Evolutionary conservation across 441 rosid genomes (phyloP).

Genomic region (Gossypium aridum): DNA sequence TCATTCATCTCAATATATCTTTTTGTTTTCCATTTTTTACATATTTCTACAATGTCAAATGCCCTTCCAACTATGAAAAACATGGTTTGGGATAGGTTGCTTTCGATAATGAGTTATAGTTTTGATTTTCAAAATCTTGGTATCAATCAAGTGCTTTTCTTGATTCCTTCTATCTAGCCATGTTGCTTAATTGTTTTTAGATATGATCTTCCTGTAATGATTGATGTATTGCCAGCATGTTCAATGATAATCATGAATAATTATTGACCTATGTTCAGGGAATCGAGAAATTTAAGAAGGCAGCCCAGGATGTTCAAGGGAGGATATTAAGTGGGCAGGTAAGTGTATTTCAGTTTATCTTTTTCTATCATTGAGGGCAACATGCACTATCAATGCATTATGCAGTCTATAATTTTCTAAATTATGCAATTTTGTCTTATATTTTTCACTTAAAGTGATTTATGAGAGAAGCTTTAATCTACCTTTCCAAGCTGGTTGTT

Average conservation of each 20-base stretch:
- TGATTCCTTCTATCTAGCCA: not conserved
- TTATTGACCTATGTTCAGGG: constrained; percentile 45
- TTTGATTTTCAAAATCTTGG: not conserved
- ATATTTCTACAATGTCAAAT: not conserved
- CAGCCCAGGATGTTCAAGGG: constrained; percentile 76
- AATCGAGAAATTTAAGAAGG: constrained; percentile 91
- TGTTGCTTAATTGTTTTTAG: not conserved
- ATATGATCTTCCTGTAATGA: constrained; percentile 2
- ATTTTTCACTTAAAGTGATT: not conserved
- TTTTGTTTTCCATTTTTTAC: constrained; percentile 1
- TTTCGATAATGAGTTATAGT: not conserved
- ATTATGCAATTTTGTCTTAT: not conserved
- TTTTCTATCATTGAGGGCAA: not conserved
- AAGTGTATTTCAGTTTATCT: constrained; percentile 8
- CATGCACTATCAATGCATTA: not conserved
- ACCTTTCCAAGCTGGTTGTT: not conserved
- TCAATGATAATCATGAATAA: not conserved
- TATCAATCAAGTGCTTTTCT: not conserved
- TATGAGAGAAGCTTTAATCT: constrained; percentile 8
- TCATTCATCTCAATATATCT: not conserved
- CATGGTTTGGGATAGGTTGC: not conserved
- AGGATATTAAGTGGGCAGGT: constrained; percentile 76
- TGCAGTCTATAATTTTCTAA: not conserved
- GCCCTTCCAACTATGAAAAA: constrained; percentile 1
- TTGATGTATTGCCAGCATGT: constrained; percentile 2